Evolutionary conservation across 192 early-diverging fungal species (phyloP).

Genomic region (Chytriomyces sp.): DNA sequence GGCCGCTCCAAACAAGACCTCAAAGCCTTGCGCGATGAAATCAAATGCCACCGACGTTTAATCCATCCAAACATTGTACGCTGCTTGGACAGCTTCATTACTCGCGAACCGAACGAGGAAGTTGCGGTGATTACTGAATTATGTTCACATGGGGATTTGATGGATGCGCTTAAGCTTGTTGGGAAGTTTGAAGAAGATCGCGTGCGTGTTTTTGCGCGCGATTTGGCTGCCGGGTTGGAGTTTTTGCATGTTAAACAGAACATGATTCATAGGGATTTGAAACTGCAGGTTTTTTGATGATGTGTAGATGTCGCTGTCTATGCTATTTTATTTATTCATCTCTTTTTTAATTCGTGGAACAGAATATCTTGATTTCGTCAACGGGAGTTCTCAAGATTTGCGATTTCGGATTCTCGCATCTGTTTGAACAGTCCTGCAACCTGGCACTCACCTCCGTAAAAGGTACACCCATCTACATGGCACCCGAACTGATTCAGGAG

Average conservation of each 20-base stretch:
- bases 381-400: slow-evolving; percentile 39
- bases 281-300: slow-evolving; percentile 41
- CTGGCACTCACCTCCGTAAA: slow-evolving; percentile 42
- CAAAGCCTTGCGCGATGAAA: slow-evolving; percentile 37
- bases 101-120: slow-evolving; percentile 26
- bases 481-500: slow-evolving; percentile 47
- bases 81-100: slow-evolving; percentile 35
- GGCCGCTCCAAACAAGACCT: slow-evolving; percentile 31
- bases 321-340: neutral
- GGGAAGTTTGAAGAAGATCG: slow-evolving; percentile 32
- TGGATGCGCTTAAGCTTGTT: slow-evolving; percentile 26
- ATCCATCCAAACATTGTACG: slow-evolving; percentile 42
- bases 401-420: slow-evolving; percentile 46
- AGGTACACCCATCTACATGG: slow-evolving; percentile 52
- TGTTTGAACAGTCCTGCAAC: slow-evolving; percentile 3
- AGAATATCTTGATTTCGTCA: slow-evolving; percentile 43
- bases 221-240: slow-evolving; percentile 21
- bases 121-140: slow-evolving; percentile 44
- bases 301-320: neutral
- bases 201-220: slow-evolving; percentile 24
- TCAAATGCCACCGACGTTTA: slow-evolving; percentile 33
- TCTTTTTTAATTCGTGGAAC: slow-evolving; percentile 1
- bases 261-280: slow-evolving; percentile 43
- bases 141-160: slow-evolving; percentile 39
- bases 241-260: slow-evolving; percentile 35